These are phyloP conservation scores for Clarireedia monteithiana DNA, from an alignment of 2,329 filamentous ascomycete genomes.

Conservation along the genomic window DNA sequence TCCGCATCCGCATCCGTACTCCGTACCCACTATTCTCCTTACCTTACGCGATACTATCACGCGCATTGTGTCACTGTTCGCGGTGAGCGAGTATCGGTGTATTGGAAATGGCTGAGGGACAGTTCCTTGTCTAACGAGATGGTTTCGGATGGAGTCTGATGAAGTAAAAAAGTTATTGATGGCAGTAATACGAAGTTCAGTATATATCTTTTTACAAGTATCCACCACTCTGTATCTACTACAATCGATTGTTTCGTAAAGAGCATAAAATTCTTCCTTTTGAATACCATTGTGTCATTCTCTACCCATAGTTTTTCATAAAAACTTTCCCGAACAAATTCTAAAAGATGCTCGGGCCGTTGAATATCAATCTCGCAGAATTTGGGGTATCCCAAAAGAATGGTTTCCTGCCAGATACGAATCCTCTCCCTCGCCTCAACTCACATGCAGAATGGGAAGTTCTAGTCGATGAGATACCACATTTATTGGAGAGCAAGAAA, in stretches of 20 bases:
- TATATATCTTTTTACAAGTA: too few relatives aligned
- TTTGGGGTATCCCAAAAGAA: conserved; percentile 19
- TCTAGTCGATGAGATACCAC: conserved; percentile 59
- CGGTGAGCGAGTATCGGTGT: background rate
- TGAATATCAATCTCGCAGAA: conserved; percentile 20
- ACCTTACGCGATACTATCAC: conserved; percentile 1
- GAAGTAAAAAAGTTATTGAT: too few relatives aligned
- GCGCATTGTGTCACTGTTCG: background rate
- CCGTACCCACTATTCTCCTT: conserved; percentile 7
- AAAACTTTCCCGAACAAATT: background rate
- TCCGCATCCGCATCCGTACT: conserved; percentile 16
- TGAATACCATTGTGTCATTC: background rate
- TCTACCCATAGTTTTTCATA: background rate
- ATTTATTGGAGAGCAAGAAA: conserved; percentile 54
- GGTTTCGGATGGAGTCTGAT: background rate
- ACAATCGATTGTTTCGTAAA: too few relatives aligned
- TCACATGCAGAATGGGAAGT: conserved; percentile 80
- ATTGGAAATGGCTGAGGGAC: background rate
- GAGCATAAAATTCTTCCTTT: too few relatives aligned
- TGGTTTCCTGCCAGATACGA: conserved; percentile 68
- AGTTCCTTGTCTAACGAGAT: background rate
- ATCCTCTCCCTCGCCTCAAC: conserved; percentile 56
- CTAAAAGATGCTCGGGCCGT: conserved; percentile 20
- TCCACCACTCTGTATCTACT: too few relatives aligned
- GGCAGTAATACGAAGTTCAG: too few relatives aligned